These are phyloP conservation scores for Chaetomidium leptoderma DNA, from an alignment of 495 filamentous ascomycete genomes.

Conservation along the genomic window DNA sequence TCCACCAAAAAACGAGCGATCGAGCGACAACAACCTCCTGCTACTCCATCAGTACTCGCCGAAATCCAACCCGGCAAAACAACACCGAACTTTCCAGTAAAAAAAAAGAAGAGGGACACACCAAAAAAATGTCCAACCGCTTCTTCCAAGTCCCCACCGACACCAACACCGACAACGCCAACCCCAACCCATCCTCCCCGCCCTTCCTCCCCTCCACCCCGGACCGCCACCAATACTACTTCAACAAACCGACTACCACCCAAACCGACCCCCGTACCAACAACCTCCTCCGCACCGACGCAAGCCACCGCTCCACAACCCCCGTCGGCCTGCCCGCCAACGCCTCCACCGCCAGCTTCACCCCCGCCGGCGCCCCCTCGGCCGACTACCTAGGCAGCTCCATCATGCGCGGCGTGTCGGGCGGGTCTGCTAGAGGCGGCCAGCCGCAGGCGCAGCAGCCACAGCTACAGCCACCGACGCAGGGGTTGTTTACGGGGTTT, in stretches of 20 bases:
- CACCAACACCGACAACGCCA: not conserved
- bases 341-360: slow-evolving; percentile 56
- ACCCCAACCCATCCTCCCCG: not conserved
- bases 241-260: not conserved
- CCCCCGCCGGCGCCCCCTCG: slow-evolving; percentile 64
- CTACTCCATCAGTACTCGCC: too few species aligned
- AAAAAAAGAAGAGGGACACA: not conserved
- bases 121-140: not conserved
- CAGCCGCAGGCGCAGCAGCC: too few species aligned
- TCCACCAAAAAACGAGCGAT: too few species aligned
- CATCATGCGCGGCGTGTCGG: slow-evolving; percentile 43
- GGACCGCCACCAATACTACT: slow-evolving; percentile 1
- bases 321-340: slow-evolving; percentile 65
- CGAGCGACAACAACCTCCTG: too few species aligned
- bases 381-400: slow-evolving; percentile 64
- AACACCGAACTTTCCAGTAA: too few species aligned
- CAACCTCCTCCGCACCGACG: not conserved
- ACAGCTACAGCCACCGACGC: not conserved
- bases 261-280: not conserved
- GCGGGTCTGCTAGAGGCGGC: not conserved
- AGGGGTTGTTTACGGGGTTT: slow-evolving; percentile 1
- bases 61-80: not conserved
- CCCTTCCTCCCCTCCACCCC: slow-evolving; percentile 11
- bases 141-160: slow-evolving; percentile 11
- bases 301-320: slow-evolving; percentile 62